Conservation (phyloP, 805 yeast genomes). For the Saccharomycopsis sp. region DNA sequence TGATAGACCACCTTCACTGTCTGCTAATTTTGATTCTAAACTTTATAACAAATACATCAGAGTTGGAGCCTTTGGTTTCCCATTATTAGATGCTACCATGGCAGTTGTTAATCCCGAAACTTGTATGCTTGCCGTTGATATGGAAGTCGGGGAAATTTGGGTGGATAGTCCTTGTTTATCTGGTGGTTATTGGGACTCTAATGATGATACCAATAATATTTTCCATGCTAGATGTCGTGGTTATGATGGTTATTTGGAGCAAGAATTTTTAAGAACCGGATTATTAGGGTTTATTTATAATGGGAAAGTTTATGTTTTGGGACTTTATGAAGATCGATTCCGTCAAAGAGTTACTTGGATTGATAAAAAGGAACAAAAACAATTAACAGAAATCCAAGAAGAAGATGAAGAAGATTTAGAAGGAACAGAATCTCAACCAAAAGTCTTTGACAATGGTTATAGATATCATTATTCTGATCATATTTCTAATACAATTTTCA, state of each 20-base stretch:
- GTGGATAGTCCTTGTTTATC: slow-evolving; percentile 87
- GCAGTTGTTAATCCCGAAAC: slow-evolving; percentile 95
- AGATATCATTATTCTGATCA: slow-evolving; percentile 82
- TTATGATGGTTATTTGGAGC: slow-evolving; percentile 55
- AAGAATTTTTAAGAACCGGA: slow-evolving; percentile 85
- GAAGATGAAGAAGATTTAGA: slow-evolving; percentile 18
- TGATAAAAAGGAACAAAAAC: slow-evolving; percentile 31
- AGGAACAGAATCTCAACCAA: slow-evolving; percentile 1
- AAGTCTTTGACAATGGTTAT: slow-evolving; percentile 18
- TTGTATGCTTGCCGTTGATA: slow-evolving; percentile 54
- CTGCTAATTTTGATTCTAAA: slow-evolving; percentile 30
- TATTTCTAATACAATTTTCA: slow-evolving; percentile 71
- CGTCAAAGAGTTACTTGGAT: slow-evolving; percentile 65
- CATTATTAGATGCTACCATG: slow-evolving; percentile 85
- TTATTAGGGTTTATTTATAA: slow-evolving; percentile 77
- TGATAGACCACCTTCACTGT: slow-evolving; percentile 39
- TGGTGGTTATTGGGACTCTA: slow-evolving; percentile 78
- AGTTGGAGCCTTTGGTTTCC: slow-evolving; percentile 89
- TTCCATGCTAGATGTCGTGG: slow-evolving; percentile 78
- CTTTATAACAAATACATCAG: slow-evolving; percentile 25
- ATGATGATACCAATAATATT: slow-evolving; percentile 56
- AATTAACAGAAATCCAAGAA: slow-evolving; percentile 15
- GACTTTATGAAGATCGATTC: slow-evolving; percentile 85
- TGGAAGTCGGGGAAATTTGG: slow-evolving; percentile 95
- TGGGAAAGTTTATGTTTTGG: slow-evolving; percentile 82